phyloP scores from a whole-genome alignment of 345 rosid genomes.

The Camelina hispida region DNA sequence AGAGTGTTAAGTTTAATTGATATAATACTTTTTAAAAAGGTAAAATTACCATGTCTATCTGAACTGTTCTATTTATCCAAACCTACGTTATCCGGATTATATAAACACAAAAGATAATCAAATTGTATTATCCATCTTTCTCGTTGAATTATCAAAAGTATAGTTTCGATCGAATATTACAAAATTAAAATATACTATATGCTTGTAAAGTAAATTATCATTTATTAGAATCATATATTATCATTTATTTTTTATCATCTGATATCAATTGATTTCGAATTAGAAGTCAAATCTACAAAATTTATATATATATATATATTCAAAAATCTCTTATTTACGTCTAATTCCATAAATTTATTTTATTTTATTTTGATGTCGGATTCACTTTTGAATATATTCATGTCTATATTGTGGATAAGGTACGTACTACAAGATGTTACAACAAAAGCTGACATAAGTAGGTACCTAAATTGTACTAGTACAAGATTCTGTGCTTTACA shows the following conservation, averaged over 20 bases:
- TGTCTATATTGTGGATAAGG: neutral
- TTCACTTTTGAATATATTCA: neutral
- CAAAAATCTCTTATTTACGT: too few species aligned
- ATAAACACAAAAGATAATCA: neutral
- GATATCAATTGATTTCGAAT: too few species aligned
- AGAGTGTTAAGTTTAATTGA: neutral
- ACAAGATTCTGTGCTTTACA: constrained; percentile 18
- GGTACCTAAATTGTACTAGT: neutral
- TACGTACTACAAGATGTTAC: neutral
- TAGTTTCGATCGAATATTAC: too few species aligned
- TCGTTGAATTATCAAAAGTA: neutral
- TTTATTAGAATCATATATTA: too few species aligned
- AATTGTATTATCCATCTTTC: neutral
- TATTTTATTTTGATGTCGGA: too few species aligned
- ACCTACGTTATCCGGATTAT: neutral
- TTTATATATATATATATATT: too few species aligned
- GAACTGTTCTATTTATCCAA: neutral
- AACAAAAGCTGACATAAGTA: neutral
- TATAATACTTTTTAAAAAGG: too few species aligned
- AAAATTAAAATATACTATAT: too few species aligned
- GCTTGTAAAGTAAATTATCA: too few species aligned
- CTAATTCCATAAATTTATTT: too few species aligned
- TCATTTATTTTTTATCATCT: too few species aligned
- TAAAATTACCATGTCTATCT: neutral
- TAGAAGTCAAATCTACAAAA: neutral